phyloP scores from a whole-genome alignment of 306 rosid genomes.

The Biancaea sappan region DNA sequence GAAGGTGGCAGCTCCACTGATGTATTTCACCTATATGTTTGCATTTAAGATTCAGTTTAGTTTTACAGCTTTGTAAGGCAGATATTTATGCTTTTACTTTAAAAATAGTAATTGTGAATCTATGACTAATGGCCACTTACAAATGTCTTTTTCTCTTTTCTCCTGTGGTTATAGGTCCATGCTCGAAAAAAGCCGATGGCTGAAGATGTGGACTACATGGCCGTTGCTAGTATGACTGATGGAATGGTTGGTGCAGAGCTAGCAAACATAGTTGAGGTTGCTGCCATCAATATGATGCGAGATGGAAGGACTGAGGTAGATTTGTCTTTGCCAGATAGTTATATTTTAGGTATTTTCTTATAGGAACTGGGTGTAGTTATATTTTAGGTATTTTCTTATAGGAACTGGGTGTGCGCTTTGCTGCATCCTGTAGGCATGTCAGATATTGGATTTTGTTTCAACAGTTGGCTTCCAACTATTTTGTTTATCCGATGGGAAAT shows the following conservation, averaged over 20 bases:
- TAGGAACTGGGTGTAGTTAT: not conserved
- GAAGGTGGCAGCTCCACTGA: constrained; percentile 50
- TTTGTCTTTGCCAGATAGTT: constrained; percentile 27
- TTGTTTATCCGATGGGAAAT: constrained; percentile 6
- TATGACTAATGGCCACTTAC: constrained; percentile 4
- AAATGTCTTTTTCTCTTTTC: not conserved
- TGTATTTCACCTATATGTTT: not conserved
- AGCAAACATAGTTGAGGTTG: constrained; percentile 96
- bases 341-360: not conserved
- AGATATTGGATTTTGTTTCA: not conserved
- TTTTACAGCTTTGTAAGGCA: not conserved
- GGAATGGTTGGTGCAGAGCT: constrained; percentile 99
- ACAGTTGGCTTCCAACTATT: constrained; percentile 17
- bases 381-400: constrained; percentile 13
- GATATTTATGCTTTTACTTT: not conserved
- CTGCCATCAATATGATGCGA: constrained; percentile 96
- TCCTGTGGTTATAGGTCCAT: constrained; percentile 67
- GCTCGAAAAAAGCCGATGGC: constrained; percentile 97
- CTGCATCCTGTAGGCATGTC: constrained; percentile 17
- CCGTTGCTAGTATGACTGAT: constrained; percentile 92
- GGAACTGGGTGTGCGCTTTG: not conserved
- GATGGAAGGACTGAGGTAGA: constrained; percentile 88
- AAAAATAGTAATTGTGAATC: constrained; percentile 23
- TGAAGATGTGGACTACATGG: constrained; percentile 88
- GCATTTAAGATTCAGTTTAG: constrained; percentile 24